phyloP scores from a whole-genome alignment of 2,329 filamentous ascomycete genomes.

The Aspergillus aculeatus region DNA sequence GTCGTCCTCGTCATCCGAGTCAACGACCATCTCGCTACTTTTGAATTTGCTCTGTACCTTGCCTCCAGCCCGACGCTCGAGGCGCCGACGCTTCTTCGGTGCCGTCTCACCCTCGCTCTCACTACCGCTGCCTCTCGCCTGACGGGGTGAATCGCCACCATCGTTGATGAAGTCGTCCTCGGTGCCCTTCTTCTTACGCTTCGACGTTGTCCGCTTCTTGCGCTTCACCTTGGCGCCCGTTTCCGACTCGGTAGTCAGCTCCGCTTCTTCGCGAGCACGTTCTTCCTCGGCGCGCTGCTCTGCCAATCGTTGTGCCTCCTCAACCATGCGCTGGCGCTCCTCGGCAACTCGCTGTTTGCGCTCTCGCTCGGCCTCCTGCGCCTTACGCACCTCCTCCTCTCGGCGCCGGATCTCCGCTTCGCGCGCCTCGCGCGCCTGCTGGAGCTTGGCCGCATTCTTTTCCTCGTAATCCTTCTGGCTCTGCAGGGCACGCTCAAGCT shows the following conservation, averaged over 20 bases:
- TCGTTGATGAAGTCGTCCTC: slow-evolving; percentile 33
- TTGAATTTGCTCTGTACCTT: slow-evolving; percentile 68
- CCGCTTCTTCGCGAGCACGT: slow-evolving; percentile 65
- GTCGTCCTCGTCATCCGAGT: slow-evolving; percentile 60
- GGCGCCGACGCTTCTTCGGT: slow-evolving; percentile 59
- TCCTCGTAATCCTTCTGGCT: slow-evolving; percentile 89
- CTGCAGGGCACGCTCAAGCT: slow-evolving; percentile 80
- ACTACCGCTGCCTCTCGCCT: slow-evolving; percentile 29
- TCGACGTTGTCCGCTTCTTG: slow-evolving; percentile 59
- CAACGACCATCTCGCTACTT: slow-evolving; percentile 78
- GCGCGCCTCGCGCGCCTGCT: slow-evolving; percentile 73
- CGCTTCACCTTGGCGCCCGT: slow-evolving; percentile 78
- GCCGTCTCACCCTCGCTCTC: slow-evolving; percentile 39
- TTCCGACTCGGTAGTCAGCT: slow-evolving; percentile 77
- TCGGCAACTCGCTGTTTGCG: slow-evolving; percentile 78
- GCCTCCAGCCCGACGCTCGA: slow-evolving; percentile 53
- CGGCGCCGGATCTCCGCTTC: slow-evolving; percentile 76
- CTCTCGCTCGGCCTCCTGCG: slow-evolving; percentile 68
- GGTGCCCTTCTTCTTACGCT: slow-evolving; percentile 61
- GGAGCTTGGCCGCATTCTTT: slow-evolving; percentile 84
- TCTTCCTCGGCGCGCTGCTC: slow-evolving; percentile 72
- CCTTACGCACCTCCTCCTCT: slow-evolving; percentile 71
- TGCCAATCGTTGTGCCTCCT: slow-evolving; percentile 70
- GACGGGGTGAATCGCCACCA: slow-evolving; percentile 25
- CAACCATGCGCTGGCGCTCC: slow-evolving; percentile 77